These are phyloP conservation scores for Madurella mycetomatis DNA, from an alignment of 2,329 filamentous ascomycete species.

Conservation along the genomic window DNA sequence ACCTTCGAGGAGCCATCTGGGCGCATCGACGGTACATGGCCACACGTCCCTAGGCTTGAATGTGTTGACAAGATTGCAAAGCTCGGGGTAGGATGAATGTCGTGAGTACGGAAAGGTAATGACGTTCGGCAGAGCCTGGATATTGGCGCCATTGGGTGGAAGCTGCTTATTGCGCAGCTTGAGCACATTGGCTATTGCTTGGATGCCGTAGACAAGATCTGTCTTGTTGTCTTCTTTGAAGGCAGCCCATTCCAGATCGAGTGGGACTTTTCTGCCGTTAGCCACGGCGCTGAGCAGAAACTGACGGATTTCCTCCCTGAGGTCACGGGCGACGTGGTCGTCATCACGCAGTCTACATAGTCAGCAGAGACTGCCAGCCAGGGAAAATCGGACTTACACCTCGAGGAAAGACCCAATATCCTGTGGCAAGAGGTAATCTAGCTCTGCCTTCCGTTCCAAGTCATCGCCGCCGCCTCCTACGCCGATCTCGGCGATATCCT, in stretches of 20 bases:
- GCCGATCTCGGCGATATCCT: constrained; percentile 66
- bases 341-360: constrained; percentile 22
- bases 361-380: background rate
- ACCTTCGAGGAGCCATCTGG: constrained; percentile 56
- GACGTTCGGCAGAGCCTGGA: constrained; percentile 32
- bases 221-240: constrained; percentile 31
- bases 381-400: constrained; percentile 30
- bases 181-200: constrained; percentile 25
- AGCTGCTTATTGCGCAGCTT: constrained; percentile 9
- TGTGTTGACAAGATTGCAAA: constrained; percentile 62
- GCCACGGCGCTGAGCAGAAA: constrained; percentile 19
- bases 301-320: constrained; percentile 24
- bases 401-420: constrained; percentile 26
- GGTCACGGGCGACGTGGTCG: constrained; percentile 17
- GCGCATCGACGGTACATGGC: constrained; percentile 70
- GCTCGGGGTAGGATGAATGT: constrained; percentile 80
- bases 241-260: constrained; percentile 30
- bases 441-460: constrained; percentile 61
- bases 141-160: background rate
- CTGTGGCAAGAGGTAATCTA: constrained; percentile 47
- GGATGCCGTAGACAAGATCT: constrained; percentile 24
- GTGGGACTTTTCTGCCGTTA: constrained; percentile 32
- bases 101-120: constrained; percentile 78
- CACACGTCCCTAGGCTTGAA: constrained; percentile 74
- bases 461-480: constrained; percentile 77